phyloP scores from a whole-genome alignment of 768 basidiomycete genomes.

The Pleurotus djamor region DNA sequence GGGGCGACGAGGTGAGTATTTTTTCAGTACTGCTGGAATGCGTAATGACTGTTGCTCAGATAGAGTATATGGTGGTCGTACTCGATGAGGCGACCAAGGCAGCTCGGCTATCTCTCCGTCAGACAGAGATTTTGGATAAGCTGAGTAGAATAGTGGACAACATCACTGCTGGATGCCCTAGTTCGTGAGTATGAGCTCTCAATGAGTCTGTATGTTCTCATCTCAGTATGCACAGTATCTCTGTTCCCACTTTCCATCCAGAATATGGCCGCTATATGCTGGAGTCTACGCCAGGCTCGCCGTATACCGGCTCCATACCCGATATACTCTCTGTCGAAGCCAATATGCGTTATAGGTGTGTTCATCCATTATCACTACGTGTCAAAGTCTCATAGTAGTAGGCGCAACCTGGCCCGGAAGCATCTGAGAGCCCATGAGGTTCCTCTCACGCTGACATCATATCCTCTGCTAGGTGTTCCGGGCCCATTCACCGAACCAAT shows the following conservation, averaged over 20 bases:
- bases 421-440: conserved; percentile 85
- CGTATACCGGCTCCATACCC: conserved; percentile 84
- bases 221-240: conserved; percentile 40
- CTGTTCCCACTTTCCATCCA: conserved; percentile 91
- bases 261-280: conserved; percentile 99
- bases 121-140: conserved; percentile 89
- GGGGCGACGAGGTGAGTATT: conserved; percentile 92
- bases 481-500: conserved; percentile 94
- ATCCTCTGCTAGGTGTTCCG: conserved; percentile 85
- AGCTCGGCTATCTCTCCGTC: conserved; percentile 89
- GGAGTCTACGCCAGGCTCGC: conserved; percentile 94
- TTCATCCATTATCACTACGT: conserved; percentile 4
- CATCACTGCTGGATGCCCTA: conserved; percentile 57
- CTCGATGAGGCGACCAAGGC: conserved; percentile 78
- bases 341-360: conserved; percentile 92
- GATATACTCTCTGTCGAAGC: conserved; percentile 89
- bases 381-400: conserved; percentile 20
- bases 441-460: conserved; percentile 93
- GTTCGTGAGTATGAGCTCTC: conserved; percentile 43
- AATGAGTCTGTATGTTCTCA: not conserved
- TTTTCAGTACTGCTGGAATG: not conserved
- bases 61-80: conserved; percentile 94
- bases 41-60: conserved; percentile 38
- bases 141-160: conserved; percentile 66
- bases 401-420: conserved; percentile 80